Evolutionary conservation across 768 basidiomycete genomes (phyloP).

Genomic region (Kwoniella mangroviensis): DNA sequence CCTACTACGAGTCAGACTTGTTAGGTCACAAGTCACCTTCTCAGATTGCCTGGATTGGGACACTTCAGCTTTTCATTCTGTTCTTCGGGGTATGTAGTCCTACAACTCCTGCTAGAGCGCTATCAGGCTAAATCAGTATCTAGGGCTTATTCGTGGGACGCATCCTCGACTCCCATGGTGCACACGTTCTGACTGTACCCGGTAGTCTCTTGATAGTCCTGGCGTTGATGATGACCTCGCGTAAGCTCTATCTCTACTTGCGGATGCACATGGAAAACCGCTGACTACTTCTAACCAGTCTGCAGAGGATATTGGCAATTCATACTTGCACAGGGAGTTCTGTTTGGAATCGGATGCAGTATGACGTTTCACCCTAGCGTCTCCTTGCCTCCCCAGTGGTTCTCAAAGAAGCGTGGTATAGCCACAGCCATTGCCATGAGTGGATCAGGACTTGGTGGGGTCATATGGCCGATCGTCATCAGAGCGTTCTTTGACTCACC

Average conservation of each 20-base stretch:
- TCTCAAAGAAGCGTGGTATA: neutral
- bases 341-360: conserved; percentile 13
- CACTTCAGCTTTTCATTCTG: conserved; percentile 8
- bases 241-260: neutral
- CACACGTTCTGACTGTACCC: conserved; percentile 3
- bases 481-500: neutral
- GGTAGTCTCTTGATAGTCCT: conserved; percentile 8
- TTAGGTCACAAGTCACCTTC: conserved; percentile 18
- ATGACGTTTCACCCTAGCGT: conserved; percentile 7
- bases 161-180: conserved; percentile 8
- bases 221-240: conserved; percentile 3
- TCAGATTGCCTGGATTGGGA: conserved; percentile 17
- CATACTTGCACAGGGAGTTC: conserved; percentile 17
- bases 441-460: conserved; percentile 3
- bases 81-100: conserved; percentile 1
- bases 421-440: conserved; percentile 2
- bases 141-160: conserved; percentile 12
- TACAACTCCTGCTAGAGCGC: neutral
- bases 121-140: neutral
- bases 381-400: conserved; percentile 7
- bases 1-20: conserved; percentile 25
- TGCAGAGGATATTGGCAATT: conserved; percentile 20
- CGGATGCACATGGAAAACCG: neutral
- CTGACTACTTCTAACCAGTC: neutral
- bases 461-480: conserved; percentile 10